Base-by-base conservation (phyloP, 352 stramenopile species). In the Aphanomyces euteiches region DNA sequence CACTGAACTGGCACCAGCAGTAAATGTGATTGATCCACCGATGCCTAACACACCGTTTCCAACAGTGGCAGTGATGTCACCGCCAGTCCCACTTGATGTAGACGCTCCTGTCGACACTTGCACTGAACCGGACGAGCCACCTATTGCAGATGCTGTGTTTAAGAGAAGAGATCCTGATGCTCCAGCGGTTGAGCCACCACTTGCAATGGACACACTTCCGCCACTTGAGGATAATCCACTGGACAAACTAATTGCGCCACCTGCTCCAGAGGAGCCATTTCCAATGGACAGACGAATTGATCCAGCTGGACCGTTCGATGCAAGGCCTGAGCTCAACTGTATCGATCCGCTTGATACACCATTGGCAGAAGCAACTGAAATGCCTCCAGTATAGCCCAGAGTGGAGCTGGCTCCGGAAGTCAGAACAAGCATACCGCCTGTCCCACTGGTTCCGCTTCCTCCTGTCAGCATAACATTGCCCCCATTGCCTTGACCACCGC, bases 121-220 rank as follows among this genome's bases (percentile, higher is more conserved):
- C 57, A 75, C 60, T 34, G 54, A 58, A 28, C 73, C 73, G 19
- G 69, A 70, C 12, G 57, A 21, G 50, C 73, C 69, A 68, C 34
- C 71, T n/a, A 56, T 47, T 61, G 53, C 69, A 65, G 56, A 28
- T 3, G 69, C 39, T 0, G 73, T 75, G 56, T 67, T 45, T 39
- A 77, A 68, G 28, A 43, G 56, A 3, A 77, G 47, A 43, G 38
- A 36, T n/a, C 69, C 73, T 8, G 73, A 73, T n/a, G 69, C 60
- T 38, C 73, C 69, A 15, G 47, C 72, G 7, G 68, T 67, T 8
- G 73, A 57, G 3, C n/a, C n/a, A 59, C 85, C 85, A 5, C 81
- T 88, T 34, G 76, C 21, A 15, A 88, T 40, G 1, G 66, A 70
- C 37, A 92, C 67, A 39, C 75, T 58, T 10, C 50, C 50, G 0